Percentiles rank a stretch among this genome's conserved stretches.
phyloP scores from a whole-genome alignment of 1,139 yeast genomes.

The Geotrichum cucujoidarum region DNA sequence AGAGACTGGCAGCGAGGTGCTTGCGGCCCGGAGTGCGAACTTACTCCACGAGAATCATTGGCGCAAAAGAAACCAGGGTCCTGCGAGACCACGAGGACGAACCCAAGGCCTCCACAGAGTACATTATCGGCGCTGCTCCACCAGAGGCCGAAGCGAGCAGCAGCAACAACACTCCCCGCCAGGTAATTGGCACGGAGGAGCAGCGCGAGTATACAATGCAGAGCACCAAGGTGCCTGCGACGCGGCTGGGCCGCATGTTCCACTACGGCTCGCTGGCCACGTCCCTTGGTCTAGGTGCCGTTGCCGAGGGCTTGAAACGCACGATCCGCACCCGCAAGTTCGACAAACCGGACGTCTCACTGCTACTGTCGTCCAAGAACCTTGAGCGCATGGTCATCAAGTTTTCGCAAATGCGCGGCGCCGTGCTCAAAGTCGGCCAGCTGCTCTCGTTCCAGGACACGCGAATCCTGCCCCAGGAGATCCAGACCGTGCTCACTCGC shows the following conservation, averaged over 20 bases:
- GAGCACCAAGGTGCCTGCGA: slow-evolving; percentile 72
- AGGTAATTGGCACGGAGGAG: background rate
- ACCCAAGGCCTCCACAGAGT: no score
- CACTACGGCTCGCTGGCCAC: slow-evolving; percentile 95
- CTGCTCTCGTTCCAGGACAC: slow-evolving; percentile 89
- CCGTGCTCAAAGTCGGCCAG: slow-evolving; percentile 94
- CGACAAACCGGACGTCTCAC: slow-evolving; percentile 41
- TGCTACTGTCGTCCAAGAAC: slow-evolving; percentile 73
- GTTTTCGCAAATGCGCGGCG: slow-evolving; percentile 94
- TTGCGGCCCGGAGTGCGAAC: background rate
- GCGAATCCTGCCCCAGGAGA: slow-evolving; percentile 74
- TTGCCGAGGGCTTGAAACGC: slow-evolving; percentile 70
- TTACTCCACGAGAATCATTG: background rate
- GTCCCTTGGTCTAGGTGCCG: slow-evolving; percentile 80
- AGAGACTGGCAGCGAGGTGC: slow-evolving; percentile 20
- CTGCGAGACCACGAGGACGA: background rate
- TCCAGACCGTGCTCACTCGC: slow-evolving; percentile 70
- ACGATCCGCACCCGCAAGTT: slow-evolving; percentile 39
- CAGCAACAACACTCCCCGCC: slow-evolving; percentile 7
- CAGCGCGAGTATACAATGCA: slow-evolving; percentile 45
- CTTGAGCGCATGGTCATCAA: slow-evolving; percentile 84
- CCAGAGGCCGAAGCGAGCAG: slow-evolving; percentile 5
- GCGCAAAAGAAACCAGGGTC: background rate
- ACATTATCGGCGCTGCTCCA: background rate
- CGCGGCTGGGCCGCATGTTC: slow-evolving; percentile 78